Conservation (phyloP, 2,329 filamentous ascomycete genomes). For the Exophiala spinifera region DNA sequence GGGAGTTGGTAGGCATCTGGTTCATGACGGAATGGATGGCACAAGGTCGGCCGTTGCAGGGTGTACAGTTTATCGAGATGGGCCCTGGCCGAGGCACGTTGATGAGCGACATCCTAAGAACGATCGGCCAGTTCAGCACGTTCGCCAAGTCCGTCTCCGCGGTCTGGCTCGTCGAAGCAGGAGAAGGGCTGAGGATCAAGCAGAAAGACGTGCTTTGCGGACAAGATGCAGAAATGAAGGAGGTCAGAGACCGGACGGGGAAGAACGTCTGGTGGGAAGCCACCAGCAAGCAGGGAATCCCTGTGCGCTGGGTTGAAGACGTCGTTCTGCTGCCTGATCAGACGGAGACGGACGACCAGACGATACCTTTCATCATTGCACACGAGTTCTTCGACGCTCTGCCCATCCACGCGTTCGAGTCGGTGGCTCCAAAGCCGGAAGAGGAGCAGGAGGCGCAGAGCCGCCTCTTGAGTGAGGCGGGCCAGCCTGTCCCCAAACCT, state of each 20-base stretch:
- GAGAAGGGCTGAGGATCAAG: conserved; percentile 68
- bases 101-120: conserved; percentile 94
- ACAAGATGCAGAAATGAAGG: conserved; percentile 65
- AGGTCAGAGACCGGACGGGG: conserved; percentile 38
- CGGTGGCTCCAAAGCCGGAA: conserved; percentile 54
- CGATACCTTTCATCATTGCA: conserved; percentile 87
- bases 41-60: conserved; percentile 70
- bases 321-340: conserved; percentile 75
- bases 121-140: conserved; percentile 75
- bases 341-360: conserved; percentile 55
- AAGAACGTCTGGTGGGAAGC: conserved; percentile 63
- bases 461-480: conserved; percentile 47
- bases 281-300: conserved; percentile 69
- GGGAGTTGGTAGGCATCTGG: conserved; percentile 92
- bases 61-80: conserved; percentile 87
- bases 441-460: conserved; percentile 31
- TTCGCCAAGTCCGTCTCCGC: conserved; percentile 74
- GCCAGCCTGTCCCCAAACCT: conserved; percentile 40
- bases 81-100: conserved; percentile 91
- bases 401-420: conserved; percentile 92
- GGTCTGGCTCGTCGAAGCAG: conserved; percentile 96
- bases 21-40: conserved; percentile 95
- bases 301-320: conserved; percentile 76
- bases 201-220: conserved; percentile 83
- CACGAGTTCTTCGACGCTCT: conserved; percentile 99